Conservation (phyloP, 306 rosid species). For the Cicer chorassanicum region DNA sequence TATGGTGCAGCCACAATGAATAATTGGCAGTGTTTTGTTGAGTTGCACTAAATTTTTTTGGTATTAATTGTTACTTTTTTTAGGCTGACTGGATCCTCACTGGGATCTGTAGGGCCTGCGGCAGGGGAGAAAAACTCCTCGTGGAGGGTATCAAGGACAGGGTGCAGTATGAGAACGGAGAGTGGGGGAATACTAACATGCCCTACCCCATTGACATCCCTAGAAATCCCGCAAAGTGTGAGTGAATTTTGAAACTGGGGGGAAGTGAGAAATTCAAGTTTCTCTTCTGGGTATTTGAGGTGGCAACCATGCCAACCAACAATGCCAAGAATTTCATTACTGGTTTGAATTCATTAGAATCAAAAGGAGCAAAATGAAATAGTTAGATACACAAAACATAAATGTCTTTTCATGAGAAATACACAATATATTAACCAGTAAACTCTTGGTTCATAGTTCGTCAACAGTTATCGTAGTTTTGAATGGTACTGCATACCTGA, state of each 20-base stretch:
- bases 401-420: neutral
- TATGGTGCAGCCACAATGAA: neutral
- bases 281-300: neutral
- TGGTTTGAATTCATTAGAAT: neutral
- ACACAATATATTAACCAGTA: neutral
- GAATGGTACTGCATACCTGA: constrained; percentile 56
- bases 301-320: neutral
- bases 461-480: neutral
- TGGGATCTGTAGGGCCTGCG: too few relatives aligned
- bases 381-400: neutral
- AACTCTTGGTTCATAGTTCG: neutral
- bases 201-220: too few relatives aligned
- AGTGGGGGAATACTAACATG: too few relatives aligned
- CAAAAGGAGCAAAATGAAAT: neutral
- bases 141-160: too few relatives aligned
- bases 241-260: neutral
- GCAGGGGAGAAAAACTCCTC: too few relatives aligned
- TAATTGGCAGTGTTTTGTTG: neutral
- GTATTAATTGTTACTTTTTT: too few relatives aligned
- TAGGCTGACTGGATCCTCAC: too few relatives aligned
- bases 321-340: neutral
- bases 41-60: too few relatives aligned
- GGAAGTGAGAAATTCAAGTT: neutral
- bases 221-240: too few relatives aligned
- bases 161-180: too few relatives aligned